Base-by-base conservation (phyloP, 2,329 filamentous ascomycete species). In the Neopestalotiopsis clavispora region DNA sequence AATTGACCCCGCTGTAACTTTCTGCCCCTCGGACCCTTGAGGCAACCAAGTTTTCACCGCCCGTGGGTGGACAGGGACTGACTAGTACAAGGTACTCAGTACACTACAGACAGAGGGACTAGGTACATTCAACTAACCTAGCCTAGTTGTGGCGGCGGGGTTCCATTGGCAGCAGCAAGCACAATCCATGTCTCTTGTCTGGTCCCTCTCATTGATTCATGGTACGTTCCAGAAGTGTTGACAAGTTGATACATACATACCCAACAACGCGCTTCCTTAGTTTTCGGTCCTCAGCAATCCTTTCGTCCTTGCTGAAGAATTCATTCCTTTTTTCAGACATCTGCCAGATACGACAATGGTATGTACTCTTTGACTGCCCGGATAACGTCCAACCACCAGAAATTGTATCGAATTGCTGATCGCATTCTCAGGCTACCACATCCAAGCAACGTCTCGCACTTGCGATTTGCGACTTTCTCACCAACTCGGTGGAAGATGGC, bases 391-490 rank as follows among this genome's bases (percentile, higher is more conserved):
- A n/a, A 4, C 17, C 45, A 17, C n/a, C 20, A 10, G 17, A n/a
- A 52, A 14, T 20, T 23, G 10, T 14, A 17, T 30, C 23, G 23
- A 34, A 45, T 52, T 14, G 14, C 38, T 34, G 20, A 56, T 38
- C 42, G 20, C 13, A 10, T 40, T 14, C 6, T n/a, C 66, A 84
- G 83, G 77, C 84, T 70, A 81, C 84, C 58, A 84, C 85, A 66
- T 84, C 87, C 69, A 89, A 89, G 81, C 89, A 99, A 89, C 94
- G 95, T 84, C 92, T 99, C 72, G 96, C 96, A 81, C 93, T 99
- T 80, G 94, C 96, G 76, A 95, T 99, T 81, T 94, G 97, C 85
- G 94, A 98, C 84, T 99, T 97, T 86, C 92, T 99, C 71, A 89
- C 89, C 75, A 91, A 89, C 69, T 97, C 94, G 60, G 85, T 94